Percentiles rank a stretch among this genome's conserved stretches.
Conservation (phyloP, 495 filamentous ascomycete species). For the Cudoniella acicularis region DNA sequence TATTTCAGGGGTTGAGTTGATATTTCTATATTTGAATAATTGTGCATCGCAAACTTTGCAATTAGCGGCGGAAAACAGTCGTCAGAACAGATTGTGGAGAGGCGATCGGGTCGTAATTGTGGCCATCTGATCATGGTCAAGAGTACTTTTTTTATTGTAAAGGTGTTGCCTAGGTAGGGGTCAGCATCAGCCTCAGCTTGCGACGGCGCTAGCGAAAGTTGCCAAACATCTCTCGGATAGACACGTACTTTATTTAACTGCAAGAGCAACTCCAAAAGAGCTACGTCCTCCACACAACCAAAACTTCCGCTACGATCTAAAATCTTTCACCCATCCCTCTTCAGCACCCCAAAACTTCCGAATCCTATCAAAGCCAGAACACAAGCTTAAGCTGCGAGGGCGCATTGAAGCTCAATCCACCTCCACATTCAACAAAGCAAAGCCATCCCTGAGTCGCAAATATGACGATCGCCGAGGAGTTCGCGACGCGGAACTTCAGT, state of each 20-base stretch:
- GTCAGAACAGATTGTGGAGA: too few relatives aligned
- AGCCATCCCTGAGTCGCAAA: slow-evolving; percentile 7
- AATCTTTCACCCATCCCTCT: not conserved
- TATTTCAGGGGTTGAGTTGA: too few relatives aligned
- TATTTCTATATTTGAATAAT: too few relatives aligned
- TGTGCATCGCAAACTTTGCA: too few relatives aligned
- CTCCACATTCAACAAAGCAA: slow-evolving; percentile 8
- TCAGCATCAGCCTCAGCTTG: not conserved
- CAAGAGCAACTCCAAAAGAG: not conserved
- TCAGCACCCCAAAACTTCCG: not conserved
- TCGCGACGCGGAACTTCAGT: slow-evolving; percentile 98
- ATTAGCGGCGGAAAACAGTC: too few relatives aligned
- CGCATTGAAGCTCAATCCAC: not conserved
- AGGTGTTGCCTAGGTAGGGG: not conserved
- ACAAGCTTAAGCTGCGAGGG: not conserved
- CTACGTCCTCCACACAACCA: not conserved
- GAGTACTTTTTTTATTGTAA: too few relatives aligned
- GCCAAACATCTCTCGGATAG: not conserved
- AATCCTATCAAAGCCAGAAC: not conserved
- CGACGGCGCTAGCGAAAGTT: not conserved
- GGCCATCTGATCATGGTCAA: too few relatives aligned
- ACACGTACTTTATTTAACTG: not conserved
- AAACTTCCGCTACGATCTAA: not conserved
- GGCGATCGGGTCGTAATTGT: too few relatives aligned
- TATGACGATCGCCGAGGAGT: slow-evolving; percentile 57